Conservation (phyloP, 257 asterid species). For the Mitragyna speciosa region DNA sequence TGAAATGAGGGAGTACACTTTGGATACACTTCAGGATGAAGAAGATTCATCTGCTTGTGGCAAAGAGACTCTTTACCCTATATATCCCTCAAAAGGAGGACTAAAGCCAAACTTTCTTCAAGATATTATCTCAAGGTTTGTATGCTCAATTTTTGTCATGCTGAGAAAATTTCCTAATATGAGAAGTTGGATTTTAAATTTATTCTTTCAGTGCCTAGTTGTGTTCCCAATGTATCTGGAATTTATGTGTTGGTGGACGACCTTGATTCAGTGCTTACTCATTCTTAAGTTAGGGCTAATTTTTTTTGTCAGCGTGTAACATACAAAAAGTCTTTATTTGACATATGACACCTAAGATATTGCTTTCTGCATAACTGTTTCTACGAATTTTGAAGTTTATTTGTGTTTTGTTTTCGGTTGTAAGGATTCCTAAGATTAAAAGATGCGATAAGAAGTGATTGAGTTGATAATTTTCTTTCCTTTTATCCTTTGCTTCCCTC, state of each 20-base stretch:
- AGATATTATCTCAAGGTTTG: slow-evolving; percentile 78
- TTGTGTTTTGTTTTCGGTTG: too few species aligned
- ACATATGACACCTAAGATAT: neutral
- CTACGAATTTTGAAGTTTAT: too few species aligned
- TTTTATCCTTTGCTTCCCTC: neutral
- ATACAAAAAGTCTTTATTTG: neutral
- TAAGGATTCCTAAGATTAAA: neutral
- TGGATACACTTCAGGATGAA: slow-evolving; percentile 67
- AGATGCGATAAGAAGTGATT: neutral
- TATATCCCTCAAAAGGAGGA: slow-evolving; percentile 93
- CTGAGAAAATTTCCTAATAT: neutral
- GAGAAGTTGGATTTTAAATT: neutral
- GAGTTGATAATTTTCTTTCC: neutral
- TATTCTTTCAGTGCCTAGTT: neutral
- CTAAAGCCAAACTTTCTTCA: slow-evolving; percentile 67
- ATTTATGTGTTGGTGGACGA: neutral
- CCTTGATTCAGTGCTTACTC: neutral
- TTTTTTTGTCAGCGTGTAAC: neutral
- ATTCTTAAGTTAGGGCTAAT: neutral
- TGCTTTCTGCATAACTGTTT: neutral
- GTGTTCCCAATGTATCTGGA: neutral
- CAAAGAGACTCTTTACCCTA: slow-evolving; percentile 87
- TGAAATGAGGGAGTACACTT: slow-evolving; percentile 84
- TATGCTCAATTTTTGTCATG: neutral
- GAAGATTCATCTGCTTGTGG: slow-evolving; percentile 59